Base-by-base conservation (phyloP, 306 rosid genomes). In the Fagus sylvatica region DNA sequence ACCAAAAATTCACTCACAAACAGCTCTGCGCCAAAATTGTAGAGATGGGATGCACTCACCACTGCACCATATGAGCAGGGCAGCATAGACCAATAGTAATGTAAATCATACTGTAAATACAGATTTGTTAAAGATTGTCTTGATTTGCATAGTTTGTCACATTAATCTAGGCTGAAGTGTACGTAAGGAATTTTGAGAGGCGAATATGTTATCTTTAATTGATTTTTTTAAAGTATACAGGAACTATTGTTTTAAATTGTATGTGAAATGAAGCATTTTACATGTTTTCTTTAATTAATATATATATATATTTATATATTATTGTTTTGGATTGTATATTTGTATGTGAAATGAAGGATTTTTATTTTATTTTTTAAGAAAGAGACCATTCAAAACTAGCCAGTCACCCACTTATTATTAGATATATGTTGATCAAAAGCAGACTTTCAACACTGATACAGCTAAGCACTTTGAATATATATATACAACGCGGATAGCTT, bases 11-110 rank as follows among this genome's bases (percentile, higher is more conserved):
- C 60, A 28, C 5, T 66, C 87, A 3, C 84, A 81, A 5, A 80
- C 49, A 54, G 32, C 78, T 13, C 17, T 3, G 72, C 82, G 78
- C 4, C 79, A 68, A 39, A 68, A 57, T 13, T 71, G 55, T 5
- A 61, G 79, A 74, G 84, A 79, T 19, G 87, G 80, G n/a, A 76
- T 86, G 7, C 83, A 64, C 72, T 91, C 97, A 32, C 88, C 80
- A 0, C 65, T 82, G 79, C 84, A 69, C 82, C 87, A 80, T 10
- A 6, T 75, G 49, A 71, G 40, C 81, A 81, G 65, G 76, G 78
- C 77, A 46, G 76, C 72, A 5, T 88, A 80, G 83, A 74, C 28
- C 56, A 71, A 46, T 36, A 7, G 15, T 16, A 40, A 74, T 6
- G 74, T 6, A 72, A 53, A 76, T 30, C 19, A 37, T 19, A 75